Evolutionary conservation across 371 early-diverging fungal genomes (phyloP), one percentile per base, ranked within the genome.

Genomic region (Mortierella sp.): DNA sequence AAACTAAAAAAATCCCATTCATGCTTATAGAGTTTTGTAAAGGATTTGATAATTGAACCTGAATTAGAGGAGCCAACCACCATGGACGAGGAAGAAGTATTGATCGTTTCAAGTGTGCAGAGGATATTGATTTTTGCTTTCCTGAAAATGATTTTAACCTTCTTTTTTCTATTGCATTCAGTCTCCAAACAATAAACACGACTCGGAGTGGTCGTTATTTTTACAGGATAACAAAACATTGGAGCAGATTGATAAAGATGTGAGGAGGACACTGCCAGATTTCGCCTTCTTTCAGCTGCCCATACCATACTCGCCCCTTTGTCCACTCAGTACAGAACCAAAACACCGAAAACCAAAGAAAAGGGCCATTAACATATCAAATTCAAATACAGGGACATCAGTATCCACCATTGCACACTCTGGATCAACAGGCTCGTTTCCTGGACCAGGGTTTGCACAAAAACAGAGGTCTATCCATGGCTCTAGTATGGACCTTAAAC

Each of bases 211-310:
- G 91, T 86, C 87, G 4, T 72, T 73, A 12, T 91, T 88, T 80
- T 88, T 88, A 66, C 84, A 88, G 61, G 91, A 92, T 75, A 90
- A 90, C 70, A 68, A 74, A 26, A 88, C 89, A 32, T 72, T 93
- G 52, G 95, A 94, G 58, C 95, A 95, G 80, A 95, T 96, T 30
- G 94, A 95, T 83, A 94, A 93, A 75, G 96, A 96, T 75, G 91
- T 94, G 14, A 73, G 94, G 60, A 88, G 96, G 37, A 96, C 96
- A 12, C 81, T 94, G 67, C 94, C 95, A 8, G 96, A 96, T 75
- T 87, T 95, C 72, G 91, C 92, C 3, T 94, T 95, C 77, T 95
- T 96, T 68, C 96, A 94, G 71, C 83, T 83, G 10, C 89, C 88
- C 8, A 89, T 93, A 35, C 88, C 90, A 3, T 74, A 73, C 49